These are phyloP conservation scores for Neurospora cerealis DNA, from an alignment of 495 filamentous ascomycete species.

Conservation along the genomic window DNA sequence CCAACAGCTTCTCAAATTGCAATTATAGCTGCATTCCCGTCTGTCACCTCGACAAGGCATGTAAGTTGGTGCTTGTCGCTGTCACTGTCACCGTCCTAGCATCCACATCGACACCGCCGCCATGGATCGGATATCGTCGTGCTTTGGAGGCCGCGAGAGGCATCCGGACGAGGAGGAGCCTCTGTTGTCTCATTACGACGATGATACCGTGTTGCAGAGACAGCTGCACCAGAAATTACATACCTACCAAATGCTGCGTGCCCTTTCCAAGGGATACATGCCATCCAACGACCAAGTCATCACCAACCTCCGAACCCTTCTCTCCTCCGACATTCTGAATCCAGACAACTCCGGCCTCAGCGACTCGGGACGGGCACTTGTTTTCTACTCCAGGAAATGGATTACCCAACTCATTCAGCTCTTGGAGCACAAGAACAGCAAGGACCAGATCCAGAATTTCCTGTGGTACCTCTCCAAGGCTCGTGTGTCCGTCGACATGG, in stretches of 20 bases:
- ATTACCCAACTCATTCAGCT: conserved; percentile 67
- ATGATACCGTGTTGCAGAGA: conserved; percentile 71
- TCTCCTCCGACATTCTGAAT: conserved; percentile 70
- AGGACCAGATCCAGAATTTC: conserved; percentile 86
- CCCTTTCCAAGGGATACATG: conserved; percentile 79
- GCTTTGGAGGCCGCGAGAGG: conserved; percentile 16
- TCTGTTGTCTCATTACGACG: conserved; percentile 73
- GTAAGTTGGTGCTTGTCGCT: not conserved
- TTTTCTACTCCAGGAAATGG: conserved; percentile 62
- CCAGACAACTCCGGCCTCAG: conserved; percentile 67
- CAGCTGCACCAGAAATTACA: conserved; percentile 78
- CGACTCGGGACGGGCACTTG: conserved; percentile 60
- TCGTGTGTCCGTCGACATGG: conserved; percentile 56
- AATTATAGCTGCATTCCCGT: not conserved
- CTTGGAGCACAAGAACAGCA: conserved; percentile 66
- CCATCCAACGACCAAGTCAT: conserved; percentile 80
- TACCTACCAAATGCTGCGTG: conserved; percentile 82
- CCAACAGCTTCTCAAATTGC: not conserved
- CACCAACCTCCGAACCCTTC: conserved; percentile 68
- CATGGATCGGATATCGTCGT: conserved; percentile 16
- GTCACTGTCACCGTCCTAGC: not conserved
- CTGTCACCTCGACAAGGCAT: not conserved
- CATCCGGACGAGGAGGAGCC: conserved; percentile 42
- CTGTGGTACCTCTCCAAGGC: conserved; percentile 76
- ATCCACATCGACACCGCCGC: not conserved